Conservation (phyloP, 495 filamentous ascomycete species). For the Penicillium parvum region DNA sequence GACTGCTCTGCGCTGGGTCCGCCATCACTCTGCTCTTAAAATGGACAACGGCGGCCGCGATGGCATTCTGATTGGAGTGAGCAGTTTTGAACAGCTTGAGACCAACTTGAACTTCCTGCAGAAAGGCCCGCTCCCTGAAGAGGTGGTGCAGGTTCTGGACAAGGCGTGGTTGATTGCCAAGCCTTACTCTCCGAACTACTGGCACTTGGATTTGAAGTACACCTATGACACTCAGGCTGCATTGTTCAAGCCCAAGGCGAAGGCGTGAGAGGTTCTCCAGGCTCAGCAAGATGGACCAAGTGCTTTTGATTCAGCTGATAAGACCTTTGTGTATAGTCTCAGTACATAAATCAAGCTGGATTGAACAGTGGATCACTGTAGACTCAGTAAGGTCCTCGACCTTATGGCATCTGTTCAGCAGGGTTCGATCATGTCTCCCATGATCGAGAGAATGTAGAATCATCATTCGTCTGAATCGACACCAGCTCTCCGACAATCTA, state of each 20-base stretch:
- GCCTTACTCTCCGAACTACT: conserved; percentile 64
- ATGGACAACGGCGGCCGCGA: conserved; percentile 67
- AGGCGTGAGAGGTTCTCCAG: background rate
- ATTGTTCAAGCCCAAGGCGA: conserved; percentile 48
- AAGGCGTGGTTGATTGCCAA: conserved; percentile 65
- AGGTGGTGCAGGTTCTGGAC: conserved; percentile 75
- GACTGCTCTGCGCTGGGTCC: conserved; percentile 74
- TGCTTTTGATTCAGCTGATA: background rate
- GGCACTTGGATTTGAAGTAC: conserved; percentile 74
- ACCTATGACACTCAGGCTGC: conserved; percentile 67
- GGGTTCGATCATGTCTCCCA: too few relatives aligned
- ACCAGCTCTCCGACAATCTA: too few relatives aligned
- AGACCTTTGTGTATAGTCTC: too few relatives aligned
- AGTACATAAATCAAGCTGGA: too few relatives aligned
- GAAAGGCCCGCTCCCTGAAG: conserved; percentile 83
- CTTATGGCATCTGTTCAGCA: too few relatives aligned
- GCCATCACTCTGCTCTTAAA: conserved; percentile 75
- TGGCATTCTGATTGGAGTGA: conserved; percentile 78
- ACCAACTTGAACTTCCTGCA: conserved; percentile 71
- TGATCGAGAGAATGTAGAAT: too few relatives aligned
- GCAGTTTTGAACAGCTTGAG: conserved; percentile 67
- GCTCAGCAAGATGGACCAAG: background rate
- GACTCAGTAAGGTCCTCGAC: too few relatives aligned
- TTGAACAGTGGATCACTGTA: too few relatives aligned
- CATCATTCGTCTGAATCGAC: too few relatives aligned